Conservation (phyloP, 192 early-diverging fungal genomes). For the Backusella westeae region DNA sequence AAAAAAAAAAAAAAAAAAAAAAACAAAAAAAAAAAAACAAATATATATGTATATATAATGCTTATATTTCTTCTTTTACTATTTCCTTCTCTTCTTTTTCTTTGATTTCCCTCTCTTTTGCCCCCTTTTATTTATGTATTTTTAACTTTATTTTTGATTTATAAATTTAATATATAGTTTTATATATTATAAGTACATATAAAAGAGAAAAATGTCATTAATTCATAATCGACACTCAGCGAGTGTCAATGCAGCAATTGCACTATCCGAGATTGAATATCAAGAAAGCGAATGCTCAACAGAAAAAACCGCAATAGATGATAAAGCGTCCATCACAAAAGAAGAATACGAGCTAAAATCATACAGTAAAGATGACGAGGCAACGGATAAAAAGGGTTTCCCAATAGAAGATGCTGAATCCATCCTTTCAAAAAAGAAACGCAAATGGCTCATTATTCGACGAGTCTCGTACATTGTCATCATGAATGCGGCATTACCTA, state of each 20-base stretch:
- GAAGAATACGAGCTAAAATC: not conserved
- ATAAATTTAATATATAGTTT: not conserved
- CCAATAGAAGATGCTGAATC: not conserved
- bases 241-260: not conserved
- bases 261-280: not conserved
- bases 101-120: not conserved
- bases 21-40: not conserved
- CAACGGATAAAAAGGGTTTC: not conserved
- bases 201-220: not conserved
- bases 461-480: conserved; percentile 22
- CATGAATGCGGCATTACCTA: conserved; percentile 29
- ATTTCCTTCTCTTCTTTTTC: not conserved
- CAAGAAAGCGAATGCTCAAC: not conserved
- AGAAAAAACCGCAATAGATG: not conserved
- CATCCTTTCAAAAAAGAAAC: not conserved
- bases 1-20: no score
- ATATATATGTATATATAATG: not conserved
- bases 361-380: not conserved
- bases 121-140: not conserved
- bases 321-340: not conserved
- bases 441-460: conserved; percentile 13
- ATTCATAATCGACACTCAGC: not conserved
- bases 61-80: not conserved
- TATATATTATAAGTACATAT: no score
- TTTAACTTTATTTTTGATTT: not conserved